Conservation (phyloP, 352 stramenopile genomes). For the Aphanomyces cochlioides region DNA sequence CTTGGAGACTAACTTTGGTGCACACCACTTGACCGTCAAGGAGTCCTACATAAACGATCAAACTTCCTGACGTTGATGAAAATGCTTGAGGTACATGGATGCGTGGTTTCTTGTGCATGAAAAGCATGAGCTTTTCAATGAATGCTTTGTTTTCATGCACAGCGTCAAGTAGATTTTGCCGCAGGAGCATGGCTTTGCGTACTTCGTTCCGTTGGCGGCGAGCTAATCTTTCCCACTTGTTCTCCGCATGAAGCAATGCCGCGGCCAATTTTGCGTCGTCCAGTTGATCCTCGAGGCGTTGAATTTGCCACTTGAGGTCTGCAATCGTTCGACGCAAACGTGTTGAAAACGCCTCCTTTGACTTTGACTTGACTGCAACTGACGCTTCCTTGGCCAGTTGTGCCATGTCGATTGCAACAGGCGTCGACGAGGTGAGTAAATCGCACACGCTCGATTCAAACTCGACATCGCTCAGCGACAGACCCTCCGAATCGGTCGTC, state of each 20-base stretch:
- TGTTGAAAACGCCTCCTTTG: neutral
- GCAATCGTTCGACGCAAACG: neutral
- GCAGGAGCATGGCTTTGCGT: neutral
- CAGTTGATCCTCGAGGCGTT: neutral
- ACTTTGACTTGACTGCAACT: too few species aligned
- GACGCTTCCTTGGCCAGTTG: too few species aligned
- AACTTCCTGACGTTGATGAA: neutral
- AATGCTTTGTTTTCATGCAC: neutral
- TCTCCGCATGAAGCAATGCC: too few species aligned
- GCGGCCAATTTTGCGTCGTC: neutral
- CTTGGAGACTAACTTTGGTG: constrained; percentile 11
- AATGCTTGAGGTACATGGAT: neutral
- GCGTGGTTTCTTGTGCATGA: constrained; percentile 18
- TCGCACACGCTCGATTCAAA: too few species aligned
- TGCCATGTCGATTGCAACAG: too few species aligned
- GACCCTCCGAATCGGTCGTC: too few species aligned
- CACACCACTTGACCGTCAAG: neutral
- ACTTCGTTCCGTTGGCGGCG: neutral
- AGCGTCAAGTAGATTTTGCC: neutral
- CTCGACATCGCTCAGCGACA: too few species aligned
- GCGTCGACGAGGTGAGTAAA: too few species aligned
- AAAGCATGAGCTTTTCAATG: neutral
- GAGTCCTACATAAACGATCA: neutral
- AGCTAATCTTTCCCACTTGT: too few species aligned
- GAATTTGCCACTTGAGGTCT: neutral